Base-by-base conservation (phyloP, 1,284 basidiomycete genomes). In the Cutaneotrichosporon cavernicola region DNA sequence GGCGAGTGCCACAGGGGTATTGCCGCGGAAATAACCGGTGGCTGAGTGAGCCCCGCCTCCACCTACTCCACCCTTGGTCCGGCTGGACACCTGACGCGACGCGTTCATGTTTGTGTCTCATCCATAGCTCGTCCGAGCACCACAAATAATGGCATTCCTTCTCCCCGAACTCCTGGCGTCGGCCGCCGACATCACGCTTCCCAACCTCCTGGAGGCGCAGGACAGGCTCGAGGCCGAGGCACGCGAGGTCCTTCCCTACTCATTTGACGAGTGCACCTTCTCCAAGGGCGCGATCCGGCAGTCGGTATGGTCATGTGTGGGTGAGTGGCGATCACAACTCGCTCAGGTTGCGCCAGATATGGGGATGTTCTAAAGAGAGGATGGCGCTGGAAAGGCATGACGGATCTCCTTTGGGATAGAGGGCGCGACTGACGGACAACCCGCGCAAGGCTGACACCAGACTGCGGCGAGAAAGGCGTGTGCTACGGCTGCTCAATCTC, bases 401-500 rank as follows among this genome's bases (percentile, higher is more conserved):
- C n/a, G 49, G 22, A 51, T 26, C 50, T 16, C 21, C 50, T 22
- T 51, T 21, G 47, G 8, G 9, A 26, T 22, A 21, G 47, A 21
- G 10, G 21, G 49, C 26, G 21, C 40, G 30, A 10, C 14, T 26
- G 26, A 10, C 22, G n/a, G 47, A 18, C 9, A 22, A 13, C 6
- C 43, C 11, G 13, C 26, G 50, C 64, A 14, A 16, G 16, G 30
- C 51, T 70, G 58, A 67, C 56, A 16, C 18, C 49, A 72, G 76
- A 76, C 31, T 75, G 73, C 47, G 70, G 69, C 9, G 69, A 72
- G 36, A 72, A 73, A 47, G 77, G 77, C 8, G 73, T 79, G 0
- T 81, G 80, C 62, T 80, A 81, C 64, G 78, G 78, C 10, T 81
- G 80, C 67, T 77, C 76, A 4, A 78, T 81, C 38, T 76, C 74